Percentiles rank a stretch among this genome's conserved stretches.
phyloP scores from a whole-genome alignment of 441 rosid genomes.

The Aleurites moluccanus region DNA sequence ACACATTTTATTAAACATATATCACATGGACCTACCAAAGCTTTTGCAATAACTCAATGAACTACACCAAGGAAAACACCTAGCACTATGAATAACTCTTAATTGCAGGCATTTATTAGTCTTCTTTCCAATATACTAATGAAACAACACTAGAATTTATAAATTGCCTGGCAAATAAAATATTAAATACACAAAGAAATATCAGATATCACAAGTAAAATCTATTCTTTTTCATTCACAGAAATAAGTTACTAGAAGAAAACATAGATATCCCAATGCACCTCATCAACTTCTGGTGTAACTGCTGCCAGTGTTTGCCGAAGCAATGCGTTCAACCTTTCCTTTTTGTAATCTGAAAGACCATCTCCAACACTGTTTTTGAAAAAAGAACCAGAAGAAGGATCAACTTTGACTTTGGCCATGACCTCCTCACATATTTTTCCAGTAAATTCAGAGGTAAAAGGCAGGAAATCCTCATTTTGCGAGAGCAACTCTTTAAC shows the following conservation, averaged over 20 bases:
- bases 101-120: background rate
- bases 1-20: background rate
- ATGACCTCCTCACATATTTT: background rate
- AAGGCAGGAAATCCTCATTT: conserved; percentile 34
- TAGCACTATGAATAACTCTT: background rate
- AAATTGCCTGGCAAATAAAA: background rate
- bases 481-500: conserved; percentile 35
- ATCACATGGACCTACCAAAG: background rate
- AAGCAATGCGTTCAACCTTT: conserved; percentile 43
- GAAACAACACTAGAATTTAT: background rate
- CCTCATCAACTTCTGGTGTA: conserved; percentile 53
- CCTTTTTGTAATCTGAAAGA: conserved; percentile 41
- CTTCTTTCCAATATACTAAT: background rate
- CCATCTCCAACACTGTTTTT: conserved; percentile 31
- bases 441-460: conserved; percentile 17
- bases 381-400: conserved; percentile 27
- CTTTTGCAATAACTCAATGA: background rate
- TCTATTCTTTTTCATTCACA: background rate
- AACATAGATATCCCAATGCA: conserved; percentile 12
- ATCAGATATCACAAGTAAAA: background rate
- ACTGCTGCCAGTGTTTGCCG: conserved; percentile 37
- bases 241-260: background rate
- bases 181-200: background rate
- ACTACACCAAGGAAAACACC: background rate
- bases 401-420: conserved; percentile 13